A percentile compares a stretch with the other conserved stretches of the same genome.
These are phyloP conservation scores for Macadamia integrifolia DNA, from an alignment of 164 flowering plant species.

Conservation along the genomic window DNA sequence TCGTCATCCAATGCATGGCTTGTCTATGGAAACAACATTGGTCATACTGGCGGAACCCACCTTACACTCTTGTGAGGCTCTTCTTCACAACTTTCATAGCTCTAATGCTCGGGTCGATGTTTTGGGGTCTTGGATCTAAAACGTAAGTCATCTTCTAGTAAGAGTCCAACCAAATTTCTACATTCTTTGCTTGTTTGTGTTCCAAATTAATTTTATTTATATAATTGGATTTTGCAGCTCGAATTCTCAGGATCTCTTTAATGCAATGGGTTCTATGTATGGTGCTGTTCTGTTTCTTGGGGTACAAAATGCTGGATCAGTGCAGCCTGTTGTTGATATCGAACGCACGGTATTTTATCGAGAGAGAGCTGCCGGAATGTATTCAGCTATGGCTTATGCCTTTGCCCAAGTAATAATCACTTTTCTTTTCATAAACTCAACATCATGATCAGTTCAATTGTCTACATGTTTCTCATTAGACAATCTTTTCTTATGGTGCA, in stretches of 20 bases:
- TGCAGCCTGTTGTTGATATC: constrained; percentile 36
- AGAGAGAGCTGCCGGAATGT: constrained; percentile 47
- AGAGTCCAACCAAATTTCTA: neutral
- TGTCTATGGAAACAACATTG: constrained; percentile 40
- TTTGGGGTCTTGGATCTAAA: constrained; percentile 31
- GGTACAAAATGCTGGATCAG: constrained; percentile 22
- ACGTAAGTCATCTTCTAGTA: constrained; percentile 11
- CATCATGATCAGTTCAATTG: neutral
- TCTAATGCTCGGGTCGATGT: constrained; percentile 30
- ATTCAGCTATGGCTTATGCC: constrained; percentile 37
- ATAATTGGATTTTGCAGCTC: constrained; percentile 15
- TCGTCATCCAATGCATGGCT: constrained; percentile 28
- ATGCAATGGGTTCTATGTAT: constrained; percentile 30
- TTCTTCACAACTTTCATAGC: constrained; percentile 25
- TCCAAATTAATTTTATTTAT: neutral
- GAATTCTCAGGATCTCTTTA: constrained; percentile 22
- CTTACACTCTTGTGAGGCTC: constrained; percentile 29
- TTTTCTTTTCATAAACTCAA: neutral
- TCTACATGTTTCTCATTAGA: neutral
- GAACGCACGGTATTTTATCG: constrained; percentile 40
- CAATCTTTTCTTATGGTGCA: constrained; percentile 5
- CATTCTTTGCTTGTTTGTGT: neutral
- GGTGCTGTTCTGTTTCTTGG: constrained; percentile 30
- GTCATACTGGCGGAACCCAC: constrained; percentile 40
- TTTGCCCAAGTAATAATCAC: constrained; percentile 30